Percentiles rank a stretch among this genome's conserved stretches.
Evolutionary conservation across 2,329 filamentous ascomycete genomes (phyloP).

Genomic region (Ascochyta lentis): DNA sequence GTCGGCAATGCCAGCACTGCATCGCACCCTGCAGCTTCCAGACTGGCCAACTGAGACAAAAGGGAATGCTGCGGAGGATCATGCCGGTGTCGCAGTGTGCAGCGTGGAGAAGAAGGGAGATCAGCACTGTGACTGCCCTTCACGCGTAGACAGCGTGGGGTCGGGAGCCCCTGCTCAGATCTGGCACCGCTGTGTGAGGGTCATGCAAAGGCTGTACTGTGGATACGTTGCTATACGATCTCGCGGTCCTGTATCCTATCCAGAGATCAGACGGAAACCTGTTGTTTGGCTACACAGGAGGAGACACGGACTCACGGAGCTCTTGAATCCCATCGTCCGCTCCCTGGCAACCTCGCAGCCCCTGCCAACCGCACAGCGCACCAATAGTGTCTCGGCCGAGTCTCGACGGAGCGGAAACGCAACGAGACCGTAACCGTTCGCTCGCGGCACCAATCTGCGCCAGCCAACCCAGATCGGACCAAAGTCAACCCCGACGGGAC

Average conservation of each 20-base stretch:
- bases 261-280: slow-evolving; percentile 6
- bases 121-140: slow-evolving; percentile 23
- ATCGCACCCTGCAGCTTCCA: slow-evolving; percentile 8
- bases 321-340: slow-evolving; percentile 20
- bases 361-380: not conserved
- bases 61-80: not conserved
- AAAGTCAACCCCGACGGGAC: slow-evolving; percentile 14
- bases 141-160: slow-evolving; percentile 26
- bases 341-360: slow-evolving; percentile 2
- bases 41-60: slow-evolving; percentile 4
- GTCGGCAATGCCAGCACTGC: slow-evolving; percentile 4
- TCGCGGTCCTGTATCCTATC: slow-evolving; percentile 5
- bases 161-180: slow-evolving; percentile 22
- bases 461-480: slow-evolving; percentile 10
- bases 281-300: not conserved
- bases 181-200: slow-evolving; percentile 11
- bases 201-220: slow-evolving; percentile 8
- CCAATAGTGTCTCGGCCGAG: slow-evolving; percentile 21
- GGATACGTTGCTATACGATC: slow-evolving; percentile 1
- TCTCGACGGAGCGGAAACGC: slow-evolving; percentile 29
- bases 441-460: slow-evolving; percentile 3
- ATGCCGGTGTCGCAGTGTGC: slow-evolving; percentile 10
- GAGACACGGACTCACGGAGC: slow-evolving; percentile 9
- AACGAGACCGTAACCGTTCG: slow-evolving; percentile 15
- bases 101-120: slow-evolving; percentile 21